Evolutionary conservation across 1,139 yeast genomes (phyloP).

Genomic region (Scheffersomyces quercinus): DNA sequence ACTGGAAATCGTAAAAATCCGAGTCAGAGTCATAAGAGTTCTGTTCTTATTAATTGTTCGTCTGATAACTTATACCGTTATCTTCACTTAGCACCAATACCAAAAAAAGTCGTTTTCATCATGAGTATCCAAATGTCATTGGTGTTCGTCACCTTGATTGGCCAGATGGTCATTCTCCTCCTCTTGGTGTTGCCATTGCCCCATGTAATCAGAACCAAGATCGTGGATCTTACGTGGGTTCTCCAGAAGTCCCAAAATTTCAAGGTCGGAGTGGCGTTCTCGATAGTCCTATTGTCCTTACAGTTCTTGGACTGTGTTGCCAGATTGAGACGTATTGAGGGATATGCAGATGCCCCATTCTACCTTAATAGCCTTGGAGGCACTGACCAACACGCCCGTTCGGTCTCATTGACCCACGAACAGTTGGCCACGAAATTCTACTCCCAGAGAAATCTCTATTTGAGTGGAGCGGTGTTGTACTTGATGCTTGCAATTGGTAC

Average conservation of each 20-base stretch:
- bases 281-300: slow-evolving; percentile 46
- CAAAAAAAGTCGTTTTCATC: slow-evolving; percentile 7
- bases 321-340: slow-evolving; percentile 37
- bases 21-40: too few relatives aligned
- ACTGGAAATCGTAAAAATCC: too few relatives aligned
- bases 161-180: slow-evolving; percentile 56
- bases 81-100: too few relatives aligned
- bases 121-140: slow-evolving; percentile 51
- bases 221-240: slow-evolving; percentile 39
- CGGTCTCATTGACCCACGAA: slow-evolving; percentile 30
- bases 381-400: slow-evolving; percentile 8
- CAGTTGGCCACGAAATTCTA: slow-evolving; percentile 60
- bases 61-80: too few relatives aligned
- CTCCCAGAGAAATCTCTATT: slow-evolving; percentile 69
- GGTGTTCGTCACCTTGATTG: slow-evolving; percentile 45
- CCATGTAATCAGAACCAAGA: slow-evolving; percentile 46
- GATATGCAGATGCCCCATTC: slow-evolving; percentile 25
- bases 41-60: too few relatives aligned
- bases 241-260: slow-evolving; percentile 42
- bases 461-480: slow-evolving; percentile 70
- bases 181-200: slow-evolving; percentile 66
- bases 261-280: slow-evolving; percentile 50
- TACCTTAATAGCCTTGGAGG: slow-evolving; percentile 15
- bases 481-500: slow-evolving; percentile 60
- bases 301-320: slow-evolving; percentile 63